These are phyloP conservation scores for Ceratocystis papillata DNA, from an alignment of 2,329 filamentous ascomycete species.

Conservation along the genomic window DNA sequence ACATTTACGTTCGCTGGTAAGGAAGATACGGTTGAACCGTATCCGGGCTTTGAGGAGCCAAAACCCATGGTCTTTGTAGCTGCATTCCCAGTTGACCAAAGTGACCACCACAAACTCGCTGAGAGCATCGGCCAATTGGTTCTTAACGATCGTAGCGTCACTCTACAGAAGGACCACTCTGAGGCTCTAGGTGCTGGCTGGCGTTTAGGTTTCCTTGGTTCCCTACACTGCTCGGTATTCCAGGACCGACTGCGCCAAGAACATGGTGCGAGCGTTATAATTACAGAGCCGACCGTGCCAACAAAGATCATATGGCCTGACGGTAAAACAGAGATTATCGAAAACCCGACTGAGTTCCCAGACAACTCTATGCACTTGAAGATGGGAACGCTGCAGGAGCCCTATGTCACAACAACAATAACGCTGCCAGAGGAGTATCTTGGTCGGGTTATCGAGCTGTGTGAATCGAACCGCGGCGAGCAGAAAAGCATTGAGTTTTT, in stretches of 20 bases:
- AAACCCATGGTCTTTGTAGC: constrained; percentile 99
- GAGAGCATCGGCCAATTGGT: constrained; percentile 91
- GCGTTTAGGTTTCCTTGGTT: constrained; percentile 90
- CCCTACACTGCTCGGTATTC: constrained; percentile 96
- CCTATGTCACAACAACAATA: constrained; percentile 64
- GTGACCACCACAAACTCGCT: constrained; percentile 74
- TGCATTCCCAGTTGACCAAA: constrained; percentile 85
- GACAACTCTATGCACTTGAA: constrained; percentile 33
- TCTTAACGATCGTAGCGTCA: constrained; percentile 90
- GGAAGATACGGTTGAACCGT: constrained; percentile 64
- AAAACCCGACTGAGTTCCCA: constrained; percentile 81
- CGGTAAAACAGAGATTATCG: constrained; percentile 45
- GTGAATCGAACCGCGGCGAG: constrained; percentile 76
- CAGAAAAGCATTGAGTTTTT: constrained; percentile 88
- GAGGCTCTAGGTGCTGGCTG: constrained; percentile 90
- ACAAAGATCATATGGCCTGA: constrained; percentile 64
- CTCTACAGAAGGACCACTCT: constrained; percentile 84
- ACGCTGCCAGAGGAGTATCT: constrained; percentile 91
- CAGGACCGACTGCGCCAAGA: constrained; percentile 91
- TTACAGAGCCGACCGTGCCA: constrained; percentile 89
- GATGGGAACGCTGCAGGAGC: constrained; percentile 40
- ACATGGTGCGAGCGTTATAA: constrained; percentile 88
- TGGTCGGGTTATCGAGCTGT: constrained; percentile 88
- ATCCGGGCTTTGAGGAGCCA: constrained; percentile 90
- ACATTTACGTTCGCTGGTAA: constrained; percentile 77